Conservation (phyloP, 768 basidiomycete species). For the Termitomyces bulborhizus region DNA sequence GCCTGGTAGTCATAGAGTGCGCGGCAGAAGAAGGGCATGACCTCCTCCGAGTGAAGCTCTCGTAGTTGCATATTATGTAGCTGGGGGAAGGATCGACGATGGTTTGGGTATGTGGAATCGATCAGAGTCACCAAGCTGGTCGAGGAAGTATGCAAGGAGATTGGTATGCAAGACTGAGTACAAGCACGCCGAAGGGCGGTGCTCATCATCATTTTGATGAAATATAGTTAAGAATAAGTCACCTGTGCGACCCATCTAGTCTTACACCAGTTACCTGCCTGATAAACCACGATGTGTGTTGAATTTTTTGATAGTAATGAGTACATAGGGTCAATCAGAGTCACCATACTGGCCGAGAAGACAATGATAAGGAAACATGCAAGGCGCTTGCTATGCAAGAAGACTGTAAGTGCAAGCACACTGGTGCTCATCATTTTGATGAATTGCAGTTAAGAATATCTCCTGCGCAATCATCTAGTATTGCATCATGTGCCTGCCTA, state of each 20-base stretch:
- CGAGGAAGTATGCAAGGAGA: constrained; percentile 1
- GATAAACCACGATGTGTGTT: too few species aligned
- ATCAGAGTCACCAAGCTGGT: constrained; percentile 25
- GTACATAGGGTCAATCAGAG: too few species aligned
- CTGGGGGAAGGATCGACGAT: constrained; percentile 13
- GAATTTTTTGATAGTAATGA: too few species aligned
- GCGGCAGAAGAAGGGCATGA: constrained; percentile 76
- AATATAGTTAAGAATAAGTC: constrained; percentile 1
- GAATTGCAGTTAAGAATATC: too few species aligned
- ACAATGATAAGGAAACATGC: too few species aligned
- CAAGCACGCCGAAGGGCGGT: constrained; percentile 4
- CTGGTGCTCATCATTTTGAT: too few species aligned
- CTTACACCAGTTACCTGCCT: too few species aligned
- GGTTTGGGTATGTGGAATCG: constrained; percentile 19
- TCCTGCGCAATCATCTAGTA: too few species aligned
- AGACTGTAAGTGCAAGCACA: too few species aligned
- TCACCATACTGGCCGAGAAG: too few species aligned
- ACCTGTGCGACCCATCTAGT: neutral
- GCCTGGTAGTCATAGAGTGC: constrained; percentile 90
- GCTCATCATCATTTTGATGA: constrained; percentile 9
- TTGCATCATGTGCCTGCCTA: too few species aligned
- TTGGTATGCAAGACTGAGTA: constrained; percentile 5
- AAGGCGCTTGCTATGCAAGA: too few species aligned
- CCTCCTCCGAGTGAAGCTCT: constrained; percentile 42
- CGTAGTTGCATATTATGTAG: constrained; percentile 17